Evolutionary conservation across 768 basidiomycete genomes (phyloP), one percentile per base, ranked within the genome.

Genomic region (Tephrocybe sp.): DNA sequence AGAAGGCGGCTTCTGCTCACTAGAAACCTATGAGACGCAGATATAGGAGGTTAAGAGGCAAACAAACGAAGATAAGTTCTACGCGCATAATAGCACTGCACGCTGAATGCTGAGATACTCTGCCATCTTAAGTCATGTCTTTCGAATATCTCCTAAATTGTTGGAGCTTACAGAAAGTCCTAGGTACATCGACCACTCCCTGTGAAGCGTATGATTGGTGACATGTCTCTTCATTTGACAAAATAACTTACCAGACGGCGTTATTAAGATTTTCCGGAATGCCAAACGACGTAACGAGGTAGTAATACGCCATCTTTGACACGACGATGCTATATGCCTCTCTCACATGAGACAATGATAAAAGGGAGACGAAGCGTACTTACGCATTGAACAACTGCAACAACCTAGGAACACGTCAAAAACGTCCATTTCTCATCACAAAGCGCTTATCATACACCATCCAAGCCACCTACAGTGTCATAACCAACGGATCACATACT

Each of bases 381-480:
- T 21, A 46, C 44, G 35, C 35, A 27, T 46, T n/a, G 25, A 46
- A 46, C n/a, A 46, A 16, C 34, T 46, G 44, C 5, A 36, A 24
- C 34, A 37, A 2, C 2, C 35, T 37, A 16, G 7, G 13, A n/a
- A 31, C 1, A 5, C 12, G 22, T 45, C 22, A 45, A 13, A 30
- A 16, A 9, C 7, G 16, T 16, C 25, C 36, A 2, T 4, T 3
- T 3, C 15, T 35, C 4, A 3, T n/a, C 8, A 19, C n/a, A 18
- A 36, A 5, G 24, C 3, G 24, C 8, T n/a, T 12, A 35, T 13
- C 18, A 12, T 36, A 46, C 44, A 3, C 31, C 21, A 24, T 46
- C 44, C 44, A 46, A 46, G 44, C 44, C 6, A 46, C 44, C 44
- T 36, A 13, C 7, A 30, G n/a, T n/a, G n/a, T n/a, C n/a, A n/a